Percentiles rank a stretch among this genome's conserved stretches.
phyloP scores from a whole-genome alignment of 2,329 filamentous ascomycete genomes.

The Nothopassalora personata region DNA sequence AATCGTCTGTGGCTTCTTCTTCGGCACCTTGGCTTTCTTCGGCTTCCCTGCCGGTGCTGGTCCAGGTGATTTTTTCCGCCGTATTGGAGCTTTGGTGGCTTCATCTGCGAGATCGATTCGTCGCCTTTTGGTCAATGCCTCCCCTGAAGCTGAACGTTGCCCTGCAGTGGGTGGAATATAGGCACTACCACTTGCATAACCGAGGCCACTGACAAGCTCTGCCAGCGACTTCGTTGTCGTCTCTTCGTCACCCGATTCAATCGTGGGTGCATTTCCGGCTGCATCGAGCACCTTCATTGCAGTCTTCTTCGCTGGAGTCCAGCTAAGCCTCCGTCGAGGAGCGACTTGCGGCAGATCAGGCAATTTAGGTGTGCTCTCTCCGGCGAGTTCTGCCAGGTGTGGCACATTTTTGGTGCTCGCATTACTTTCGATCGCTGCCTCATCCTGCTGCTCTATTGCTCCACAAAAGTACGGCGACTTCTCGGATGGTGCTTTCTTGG shows the following conservation, averaged over 20 bases:
- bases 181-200: conserved; percentile 6
- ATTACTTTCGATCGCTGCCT: not conserved
- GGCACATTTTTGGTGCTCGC: not conserved
- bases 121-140: conserved; percentile 15
- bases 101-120: conserved; percentile 15
- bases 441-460: not conserved
- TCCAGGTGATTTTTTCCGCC: not conserved
- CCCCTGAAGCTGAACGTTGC: conserved; percentile 7
- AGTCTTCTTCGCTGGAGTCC: conserved; percentile 18
- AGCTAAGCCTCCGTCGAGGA: conserved; percentile 16
- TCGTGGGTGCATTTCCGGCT: not conserved
- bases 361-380: not conserved
- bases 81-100: conserved; percentile 1
- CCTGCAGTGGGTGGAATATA: not conserved
- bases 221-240: conserved; percentile 7
- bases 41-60: conserved; percentile 21
- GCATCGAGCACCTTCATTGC: not conserved
- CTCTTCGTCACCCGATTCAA: conserved; percentile 1
- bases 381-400: not conserved
- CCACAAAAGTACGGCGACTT: not conserved
- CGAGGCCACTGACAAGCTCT: conserved; percentile 13
- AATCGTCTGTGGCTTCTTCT: conserved; percentile 70
- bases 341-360: not conserved
- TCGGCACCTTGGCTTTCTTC: conserved; percentile 40
- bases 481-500: not conserved